These are phyloP conservation scores for Mangifera indica DNA, from an alignment of 345 rosid species.

Conservation along the genomic window DNA sequence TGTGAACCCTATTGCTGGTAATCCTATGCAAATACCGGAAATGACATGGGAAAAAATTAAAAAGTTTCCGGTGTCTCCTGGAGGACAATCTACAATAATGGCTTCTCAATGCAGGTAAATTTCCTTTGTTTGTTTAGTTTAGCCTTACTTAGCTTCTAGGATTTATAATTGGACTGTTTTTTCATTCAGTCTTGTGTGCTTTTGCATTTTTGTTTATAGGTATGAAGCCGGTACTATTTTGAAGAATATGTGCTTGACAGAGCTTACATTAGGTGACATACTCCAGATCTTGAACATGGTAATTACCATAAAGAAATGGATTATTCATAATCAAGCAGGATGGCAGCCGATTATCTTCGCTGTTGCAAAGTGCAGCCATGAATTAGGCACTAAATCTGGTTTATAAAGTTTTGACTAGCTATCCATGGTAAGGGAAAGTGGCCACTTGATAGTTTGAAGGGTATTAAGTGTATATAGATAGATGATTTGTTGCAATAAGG, in stretches of 20 bases:
- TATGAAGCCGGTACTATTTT: constrained; percentile 41
- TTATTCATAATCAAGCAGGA: constrained; percentile 34
- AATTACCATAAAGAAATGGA: constrained; percentile 34
- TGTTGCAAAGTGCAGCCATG: constrained; percentile 9
- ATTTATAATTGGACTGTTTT: neutral
- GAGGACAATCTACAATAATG: constrained; percentile 40
- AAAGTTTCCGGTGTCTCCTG: constrained; percentile 29
- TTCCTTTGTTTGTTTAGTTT: neutral
- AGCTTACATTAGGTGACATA: constrained; percentile 34
- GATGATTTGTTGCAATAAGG: constrained; percentile 2
- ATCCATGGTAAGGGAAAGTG: neutral
- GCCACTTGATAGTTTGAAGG: neutral
- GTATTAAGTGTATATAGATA: neutral
- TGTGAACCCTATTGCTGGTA: constrained; percentile 38
- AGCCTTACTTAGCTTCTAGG: neutral
- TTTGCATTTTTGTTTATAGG: constrained; percentile 16
- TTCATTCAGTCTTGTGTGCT: neutral
- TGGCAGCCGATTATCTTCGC: constrained; percentile 44
- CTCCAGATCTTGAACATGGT: constrained; percentile 38
- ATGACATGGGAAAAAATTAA: constrained; percentile 32
- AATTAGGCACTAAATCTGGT: neutral
- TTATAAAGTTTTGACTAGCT: neutral
- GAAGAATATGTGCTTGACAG: constrained; percentile 41
- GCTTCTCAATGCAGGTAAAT: constrained; percentile 46
- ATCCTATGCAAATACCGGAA: constrained; percentile 27